Percentiles rank a stretch among this genome's conserved stretches.
These are phyloP conservation scores for Torulaspora quercuum DNA, from an alignment of 805 yeast species.

Conservation along the genomic window DNA sequence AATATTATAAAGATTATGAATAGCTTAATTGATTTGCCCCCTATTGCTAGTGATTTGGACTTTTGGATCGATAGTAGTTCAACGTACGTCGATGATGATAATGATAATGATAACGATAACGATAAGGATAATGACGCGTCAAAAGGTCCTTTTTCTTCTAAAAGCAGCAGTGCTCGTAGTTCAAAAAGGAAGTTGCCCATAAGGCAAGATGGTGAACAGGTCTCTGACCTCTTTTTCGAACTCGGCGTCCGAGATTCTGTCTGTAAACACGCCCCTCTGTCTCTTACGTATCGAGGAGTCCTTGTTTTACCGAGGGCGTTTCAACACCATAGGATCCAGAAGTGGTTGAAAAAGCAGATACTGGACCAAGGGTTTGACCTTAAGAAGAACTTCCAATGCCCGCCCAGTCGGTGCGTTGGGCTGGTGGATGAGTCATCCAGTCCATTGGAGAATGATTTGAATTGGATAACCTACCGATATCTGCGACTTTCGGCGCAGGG, in stretches of 20 bases:
- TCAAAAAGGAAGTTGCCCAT: constrained; percentile 3
- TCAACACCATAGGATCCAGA: constrained; percentile 24
- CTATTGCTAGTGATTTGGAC: constrained; percentile 11
- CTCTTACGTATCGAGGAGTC: neutral
- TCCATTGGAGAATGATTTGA: too few species aligned
- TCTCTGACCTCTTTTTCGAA: constrained; percentile 6
- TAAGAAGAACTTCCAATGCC: constrained; percentile 20
- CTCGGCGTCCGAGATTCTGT: constrained; percentile 7
- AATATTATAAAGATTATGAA: neutral
- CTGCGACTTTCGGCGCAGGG: constrained; percentile 10
- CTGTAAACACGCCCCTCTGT: constrained; percentile 1
- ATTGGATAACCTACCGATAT: constrained; percentile 13
- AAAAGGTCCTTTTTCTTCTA: too few species aligned
- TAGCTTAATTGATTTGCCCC: neutral
- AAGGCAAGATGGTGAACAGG: neutral
- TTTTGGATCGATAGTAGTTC: constrained; percentile 15
- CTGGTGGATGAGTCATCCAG: too few species aligned
- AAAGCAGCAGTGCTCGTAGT: neutral
- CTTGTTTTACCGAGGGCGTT: constrained; percentile 18
- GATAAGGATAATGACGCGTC: neutral
- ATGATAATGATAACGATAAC: neutral
- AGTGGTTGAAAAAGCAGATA: constrained; percentile 15
- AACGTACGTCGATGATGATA: constrained; percentile 6
- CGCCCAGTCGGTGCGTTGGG: constrained; percentile 12
- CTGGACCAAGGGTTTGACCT: constrained; percentile 15